Evolutionary conservation across 352 stramenopile species (phyloP).

Genomic region (Saprolegnia parasitica): DNA sequence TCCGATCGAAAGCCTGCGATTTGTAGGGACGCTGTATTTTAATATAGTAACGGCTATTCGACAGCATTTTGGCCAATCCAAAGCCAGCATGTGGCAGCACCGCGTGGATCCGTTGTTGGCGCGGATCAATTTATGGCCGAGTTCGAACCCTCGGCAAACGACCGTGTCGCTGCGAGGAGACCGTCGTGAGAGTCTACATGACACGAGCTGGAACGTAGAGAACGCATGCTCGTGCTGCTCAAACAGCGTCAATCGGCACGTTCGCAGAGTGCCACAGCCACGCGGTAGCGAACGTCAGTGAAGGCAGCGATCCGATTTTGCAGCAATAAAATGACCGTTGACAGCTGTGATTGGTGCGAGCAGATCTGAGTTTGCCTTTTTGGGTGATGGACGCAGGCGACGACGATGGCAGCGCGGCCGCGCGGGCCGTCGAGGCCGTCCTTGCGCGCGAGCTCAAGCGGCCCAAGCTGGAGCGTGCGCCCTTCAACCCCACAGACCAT

Average conservation of each 20-base stretch:
- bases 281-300: no score
- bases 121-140: no score
- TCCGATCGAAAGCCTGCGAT: background rate
- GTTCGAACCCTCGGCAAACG: no score
- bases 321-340: no score
- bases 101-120: no score
- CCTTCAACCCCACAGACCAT: slow-evolving; percentile 53
- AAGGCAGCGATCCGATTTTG: no score
- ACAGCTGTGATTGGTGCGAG: background rate
- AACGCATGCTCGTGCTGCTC: no score
- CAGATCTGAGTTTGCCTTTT: background rate
- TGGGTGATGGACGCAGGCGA: background rate
- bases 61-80: slow-evolving; percentile 17
- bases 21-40: background rate
- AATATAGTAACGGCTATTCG: background rate
- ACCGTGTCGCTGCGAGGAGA: no score
- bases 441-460: slow-evolving; percentile 50
- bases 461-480: slow-evolving; percentile 30
- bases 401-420: background rate
- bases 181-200: no score
- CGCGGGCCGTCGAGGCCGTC: slow-evolving; percentile 30
- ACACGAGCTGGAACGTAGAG: no score
- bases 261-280: no score
- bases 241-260: no score
- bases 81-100: slow-evolving; percentile 18